Conservation (phyloP, 441 rosid species). For the Isatis lusitanica region DNA sequence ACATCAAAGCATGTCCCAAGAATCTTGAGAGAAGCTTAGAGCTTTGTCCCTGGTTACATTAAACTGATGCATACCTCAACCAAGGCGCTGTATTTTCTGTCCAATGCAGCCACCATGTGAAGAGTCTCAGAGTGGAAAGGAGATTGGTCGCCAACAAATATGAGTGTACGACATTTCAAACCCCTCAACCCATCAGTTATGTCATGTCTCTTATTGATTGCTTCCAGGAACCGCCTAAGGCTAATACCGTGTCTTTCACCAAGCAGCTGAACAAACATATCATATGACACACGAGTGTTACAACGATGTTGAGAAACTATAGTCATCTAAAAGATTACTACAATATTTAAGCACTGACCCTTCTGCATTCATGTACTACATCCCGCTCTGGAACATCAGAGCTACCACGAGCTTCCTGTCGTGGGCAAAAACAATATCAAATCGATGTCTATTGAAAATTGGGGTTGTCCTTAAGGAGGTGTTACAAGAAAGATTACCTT, state of each 20-base stretch:
- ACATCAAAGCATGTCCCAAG: constrained; percentile 6
- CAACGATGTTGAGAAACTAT: background rate
- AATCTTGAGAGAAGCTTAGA: background rate
- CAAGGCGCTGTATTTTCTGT: constrained; percentile 67
- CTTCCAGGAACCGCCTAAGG: constrained; percentile 61
- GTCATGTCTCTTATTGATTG: constrained; percentile 69
- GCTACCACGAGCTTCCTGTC: constrained; percentile 76
- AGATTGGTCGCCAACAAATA: constrained; percentile 77
- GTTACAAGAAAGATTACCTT: constrained; percentile 47
- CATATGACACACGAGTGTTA: background rate
- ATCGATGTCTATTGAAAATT: background rate
- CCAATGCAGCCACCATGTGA: constrained; percentile 63
- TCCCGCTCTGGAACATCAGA: constrained; percentile 66
- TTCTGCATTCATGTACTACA: constrained; percentile 73
- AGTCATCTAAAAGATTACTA: background rate
- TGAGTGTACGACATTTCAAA: constrained; percentile 67
- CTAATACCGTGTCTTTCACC: constrained; percentile 63
- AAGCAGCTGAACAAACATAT: constrained; percentile 47
- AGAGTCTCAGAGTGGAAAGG: constrained; percentile 76
- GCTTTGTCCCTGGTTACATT: background rate
- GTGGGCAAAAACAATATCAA: constrained; percentile 15
- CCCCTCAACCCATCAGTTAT: constrained; percentile 53
- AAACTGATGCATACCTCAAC: constrained; percentile 56
- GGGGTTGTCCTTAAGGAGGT: background rate
- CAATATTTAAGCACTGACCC: constrained; percentile 39